Evolutionary conservation across 2,329 filamentous ascomycete species (phyloP).

Genomic region (Botrytis paeoniae): DNA sequence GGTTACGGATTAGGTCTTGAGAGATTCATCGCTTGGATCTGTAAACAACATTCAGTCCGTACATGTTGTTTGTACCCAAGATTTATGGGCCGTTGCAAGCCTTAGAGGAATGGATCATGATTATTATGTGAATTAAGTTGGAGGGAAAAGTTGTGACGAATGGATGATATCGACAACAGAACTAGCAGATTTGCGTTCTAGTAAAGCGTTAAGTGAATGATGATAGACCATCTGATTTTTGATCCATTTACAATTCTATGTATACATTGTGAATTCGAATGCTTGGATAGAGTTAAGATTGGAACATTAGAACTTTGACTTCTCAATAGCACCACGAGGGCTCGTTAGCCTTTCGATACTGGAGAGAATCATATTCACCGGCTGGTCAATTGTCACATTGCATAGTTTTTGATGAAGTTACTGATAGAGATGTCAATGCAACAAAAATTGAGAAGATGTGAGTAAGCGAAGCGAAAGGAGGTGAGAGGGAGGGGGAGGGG

Average conservation of each 20-base stretch:
- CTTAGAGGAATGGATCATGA: slow-evolving; percentile 44
- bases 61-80: slow-evolving; percentile 73
- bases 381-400: background rate
- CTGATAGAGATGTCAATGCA: background rate
- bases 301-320: background rate
- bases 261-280: background rate
- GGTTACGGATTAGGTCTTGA: slow-evolving; percentile 89
- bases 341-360: background rate
- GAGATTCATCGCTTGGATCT: slow-evolving; percentile 65
- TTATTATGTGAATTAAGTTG: background rate
- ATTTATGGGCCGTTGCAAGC: slow-evolving; percentile 78
- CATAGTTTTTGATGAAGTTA: fast-evolving
- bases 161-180: background rate
- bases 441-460: background rate
- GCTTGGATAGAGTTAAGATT: background rate
- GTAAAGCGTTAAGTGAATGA: background rate
- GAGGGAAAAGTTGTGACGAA: background rate
- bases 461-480: background rate
- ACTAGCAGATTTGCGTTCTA: background rate
- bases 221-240: background rate
- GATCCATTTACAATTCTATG: background rate
- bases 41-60: slow-evolving; percentile 61
- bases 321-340: background rate
- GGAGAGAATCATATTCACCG: background rate
- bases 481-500: background rate